Base-by-base conservation (phyloP, 352 stramenopile species). In the Phytopythium sindhum region DNA sequence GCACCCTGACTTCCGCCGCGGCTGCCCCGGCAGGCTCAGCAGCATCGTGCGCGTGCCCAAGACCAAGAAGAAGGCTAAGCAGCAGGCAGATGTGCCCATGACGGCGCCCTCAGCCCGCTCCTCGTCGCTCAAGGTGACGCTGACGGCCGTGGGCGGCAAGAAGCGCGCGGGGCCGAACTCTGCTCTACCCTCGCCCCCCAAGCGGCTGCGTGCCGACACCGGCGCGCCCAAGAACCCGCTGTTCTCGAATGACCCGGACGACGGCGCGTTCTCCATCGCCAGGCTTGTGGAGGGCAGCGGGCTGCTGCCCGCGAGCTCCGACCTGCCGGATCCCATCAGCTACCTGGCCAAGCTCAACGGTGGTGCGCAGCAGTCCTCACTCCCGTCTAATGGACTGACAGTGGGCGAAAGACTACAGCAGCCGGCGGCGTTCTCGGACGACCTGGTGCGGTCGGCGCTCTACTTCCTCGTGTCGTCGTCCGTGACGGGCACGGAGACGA, bases 391-490 rank as follows among this genome's bases (percentile, higher is more conserved):
- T 26, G 42, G 7, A 15, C 7, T 24, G 19, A 39, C 6, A 15
- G 53, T 19, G 37, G 59, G 41, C 10, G 42, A 5, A 31, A 33
- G 42, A 24, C 48, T 14, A 26, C 21, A 15, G 54, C 48, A 14
- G 41, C 50, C 45, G 14, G 51, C 42, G 5, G 24, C 45, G 10
- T 87, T 86, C 59, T 88, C 81, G 21, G 81, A 90, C 60, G 77
- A 90, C 63, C 66, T 83, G 37, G 73, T 90, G 48, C 78, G 75
- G 55, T 90, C 81, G 35, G 74, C 81, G 29, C 54, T 88, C 21
- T 86, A 86, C 66, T 90, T 88, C 39, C 66, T 90, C 11, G 70
- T 84, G 28, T 88, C 81, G 1, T 73, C 77, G 35, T 88, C 80
- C 21, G 78, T 68, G 31, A 87, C 77, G 0, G 80, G 78, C 26